These are phyloP conservation scores for Orbilia blumenaviensis DNA, from an alignment of 2,329 filamentous ascomycete species.

Conservation along the genomic window DNA sequence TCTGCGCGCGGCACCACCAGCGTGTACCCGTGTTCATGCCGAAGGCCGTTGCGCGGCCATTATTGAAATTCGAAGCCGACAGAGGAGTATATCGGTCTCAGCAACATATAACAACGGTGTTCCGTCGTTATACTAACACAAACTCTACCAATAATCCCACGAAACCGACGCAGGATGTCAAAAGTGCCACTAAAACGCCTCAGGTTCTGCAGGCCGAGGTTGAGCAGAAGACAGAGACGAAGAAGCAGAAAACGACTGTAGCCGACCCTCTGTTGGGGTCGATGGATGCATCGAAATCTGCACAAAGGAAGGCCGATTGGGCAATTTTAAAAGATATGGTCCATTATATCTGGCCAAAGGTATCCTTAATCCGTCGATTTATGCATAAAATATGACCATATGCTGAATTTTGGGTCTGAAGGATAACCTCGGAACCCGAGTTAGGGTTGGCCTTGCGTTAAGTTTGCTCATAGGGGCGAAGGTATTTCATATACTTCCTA, in stretches of 20 bases:
- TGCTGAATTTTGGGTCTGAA: conserved; percentile 55
- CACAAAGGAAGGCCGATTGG: conserved; percentile 94
- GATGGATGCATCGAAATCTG: conserved; percentile 30
- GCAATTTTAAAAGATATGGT: conserved; percentile 99
- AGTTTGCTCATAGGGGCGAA: conserved; percentile 87
- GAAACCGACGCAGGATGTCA: not conserved
- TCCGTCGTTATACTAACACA: conserved; percentile 33
- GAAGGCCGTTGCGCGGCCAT: not conserved
- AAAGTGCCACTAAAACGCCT: conserved; percentile 32
- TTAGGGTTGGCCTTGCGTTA: conserved; percentile 86
- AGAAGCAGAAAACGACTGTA: conserved; percentile 16
- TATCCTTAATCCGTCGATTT: conserved; percentile 51
- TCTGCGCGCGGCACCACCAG: conserved; percentile 31
- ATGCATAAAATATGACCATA: conserved; percentile 42
- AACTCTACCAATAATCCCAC: conserved; percentile 13
- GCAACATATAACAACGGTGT: not conserved
- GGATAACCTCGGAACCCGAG: conserved; percentile 80
- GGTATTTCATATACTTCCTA: conserved; percentile 63
- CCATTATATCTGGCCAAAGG: conserved; percentile 92
- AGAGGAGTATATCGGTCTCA: not conserved
- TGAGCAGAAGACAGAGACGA: conserved; percentile 18
- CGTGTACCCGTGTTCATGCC: not conserved
- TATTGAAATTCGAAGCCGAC: not conserved
- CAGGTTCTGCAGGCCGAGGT: conserved; percentile 30
- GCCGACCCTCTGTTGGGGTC: conserved; percentile 31